These are phyloP conservation scores for Cladosporium sp. DNA, from an alignment of 2,329 filamentous ascomycete species.

Conservation along the genomic window DNA sequence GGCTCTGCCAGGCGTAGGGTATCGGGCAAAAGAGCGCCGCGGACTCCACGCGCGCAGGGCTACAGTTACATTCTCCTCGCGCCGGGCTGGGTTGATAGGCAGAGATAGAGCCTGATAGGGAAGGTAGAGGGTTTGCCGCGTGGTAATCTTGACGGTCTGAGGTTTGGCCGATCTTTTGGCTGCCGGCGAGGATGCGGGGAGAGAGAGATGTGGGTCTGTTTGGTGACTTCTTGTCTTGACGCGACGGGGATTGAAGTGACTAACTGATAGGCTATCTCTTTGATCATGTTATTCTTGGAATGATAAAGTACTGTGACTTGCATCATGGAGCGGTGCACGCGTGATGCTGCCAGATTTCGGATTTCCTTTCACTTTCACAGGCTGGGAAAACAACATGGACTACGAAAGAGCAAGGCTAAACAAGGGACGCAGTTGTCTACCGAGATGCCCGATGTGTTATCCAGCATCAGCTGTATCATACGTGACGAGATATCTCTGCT, in stretches of 20 bases:
- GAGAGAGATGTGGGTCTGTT: neutral
- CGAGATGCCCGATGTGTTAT: neutral
- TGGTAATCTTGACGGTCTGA: slow-evolving; percentile 13
- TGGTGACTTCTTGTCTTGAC: neutral
- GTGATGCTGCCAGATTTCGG: neutral
- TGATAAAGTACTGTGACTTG: neutral
- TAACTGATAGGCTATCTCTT: neutral
- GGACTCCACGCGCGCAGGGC: neutral
- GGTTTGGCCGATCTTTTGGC: slow-evolving; percentile 16
- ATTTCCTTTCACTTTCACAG: neutral
- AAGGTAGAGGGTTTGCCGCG: slow-evolving; percentile 5
- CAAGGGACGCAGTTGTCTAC: neutral
- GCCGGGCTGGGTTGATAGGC: slow-evolving; percentile 8
- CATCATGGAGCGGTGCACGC: neutral
- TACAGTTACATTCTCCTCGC: neutral
- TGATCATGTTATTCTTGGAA: neutral
- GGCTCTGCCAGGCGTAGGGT: neutral
- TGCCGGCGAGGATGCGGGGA: slow-evolving; percentile 6
- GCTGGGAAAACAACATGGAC: neutral
- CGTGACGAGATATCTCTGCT: neutral
- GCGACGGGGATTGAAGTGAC: neutral
- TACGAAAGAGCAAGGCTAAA: neutral
- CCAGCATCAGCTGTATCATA: neutral
- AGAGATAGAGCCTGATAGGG: slow-evolving; percentile 15
- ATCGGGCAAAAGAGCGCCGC: slow-evolving; percentile 14